These are phyloP conservation scores for Pseudofabraea citricarpa DNA, from an alignment of 2,329 filamentous ascomycete genomes.

Conservation along the genomic window DNA sequence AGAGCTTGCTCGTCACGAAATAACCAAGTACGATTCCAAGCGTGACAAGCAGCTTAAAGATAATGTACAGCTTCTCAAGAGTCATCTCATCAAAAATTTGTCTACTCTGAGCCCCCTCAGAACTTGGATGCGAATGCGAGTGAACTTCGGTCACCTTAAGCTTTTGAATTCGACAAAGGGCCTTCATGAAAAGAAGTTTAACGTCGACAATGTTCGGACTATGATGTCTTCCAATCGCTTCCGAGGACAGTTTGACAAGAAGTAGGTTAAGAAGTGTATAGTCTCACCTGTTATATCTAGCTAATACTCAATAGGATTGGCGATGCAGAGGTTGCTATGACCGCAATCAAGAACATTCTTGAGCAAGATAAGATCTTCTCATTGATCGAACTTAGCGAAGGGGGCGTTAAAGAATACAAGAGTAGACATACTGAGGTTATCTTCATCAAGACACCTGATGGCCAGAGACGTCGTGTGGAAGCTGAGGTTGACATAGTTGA, in stretches of 20 bases:
- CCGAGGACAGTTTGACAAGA: slow-evolving; percentile 19
- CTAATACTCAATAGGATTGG: slow-evolving; percentile 1
- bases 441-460: slow-evolving; percentile 13
- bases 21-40: slow-evolving; percentile 12
- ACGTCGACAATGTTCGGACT: slow-evolving; percentile 17
- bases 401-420: slow-evolving; percentile 9
- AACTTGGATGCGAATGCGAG: slow-evolving; percentile 25
- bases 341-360: slow-evolving; percentile 13
- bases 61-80: slow-evolving; percentile 12
- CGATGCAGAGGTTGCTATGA: slow-evolving; percentile 8
- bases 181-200: slow-evolving; percentile 11
- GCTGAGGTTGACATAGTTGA: slow-evolving; percentile 19
- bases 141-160: slow-evolving; percentile 24
- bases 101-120: slow-evolving; percentile 16
- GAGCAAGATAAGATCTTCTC: slow-evolving; percentile 11
- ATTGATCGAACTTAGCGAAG: slow-evolving; percentile 8
- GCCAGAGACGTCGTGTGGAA: slow-evolving; percentile 18
- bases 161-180: slow-evolving; percentile 15
- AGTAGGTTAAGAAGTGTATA: slow-evolving; percentile 16
- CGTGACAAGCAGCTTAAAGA: slow-evolving; percentile 6
- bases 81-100: slow-evolving; percentile 15
- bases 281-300: no score
- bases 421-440: slow-evolving; percentile 20
- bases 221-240: slow-evolving; percentile 20
- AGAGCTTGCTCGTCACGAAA: slow-evolving; percentile 7